phyloP scores from a whole-genome alignment of 116 monocot genomes.

The Phalaenopsis hybrid region DNA sequence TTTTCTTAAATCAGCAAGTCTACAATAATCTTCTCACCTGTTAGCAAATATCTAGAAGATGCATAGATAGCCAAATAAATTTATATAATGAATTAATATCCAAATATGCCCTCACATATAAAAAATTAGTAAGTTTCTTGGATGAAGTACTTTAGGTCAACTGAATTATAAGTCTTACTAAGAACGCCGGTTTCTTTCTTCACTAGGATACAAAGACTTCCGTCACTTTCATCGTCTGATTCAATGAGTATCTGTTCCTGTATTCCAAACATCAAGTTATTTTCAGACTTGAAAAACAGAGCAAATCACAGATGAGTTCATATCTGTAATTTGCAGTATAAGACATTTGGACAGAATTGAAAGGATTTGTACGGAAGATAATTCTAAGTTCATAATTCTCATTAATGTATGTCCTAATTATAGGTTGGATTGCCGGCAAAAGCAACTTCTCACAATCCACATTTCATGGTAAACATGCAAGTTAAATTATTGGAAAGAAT shows the following conservation, averaged over 20 bases:
- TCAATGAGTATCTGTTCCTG: constrained; percentile 60
- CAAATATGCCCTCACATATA: neutral
- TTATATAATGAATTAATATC: neutral
- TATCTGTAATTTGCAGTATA: neutral
- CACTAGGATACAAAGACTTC: constrained; percentile 40
- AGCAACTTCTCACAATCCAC: neutral
- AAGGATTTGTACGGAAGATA: neutral
- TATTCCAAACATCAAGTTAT: constrained; percentile 6
- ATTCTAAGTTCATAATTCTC: neutral
- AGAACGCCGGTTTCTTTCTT: constrained; percentile 45
- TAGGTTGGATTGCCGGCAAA: too few species aligned
- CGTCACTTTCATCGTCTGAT: constrained; percentile 62
- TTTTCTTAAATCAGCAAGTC: too few species aligned
- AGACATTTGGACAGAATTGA: neutral
- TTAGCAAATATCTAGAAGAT: too few species aligned
- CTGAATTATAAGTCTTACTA: neutral
- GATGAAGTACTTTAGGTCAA: neutral
- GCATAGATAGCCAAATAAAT: too few species aligned
- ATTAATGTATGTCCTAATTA: too few species aligned
- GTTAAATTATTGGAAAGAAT: neutral
- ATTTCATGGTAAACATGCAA: neutral
- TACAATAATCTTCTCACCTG: too few species aligned
- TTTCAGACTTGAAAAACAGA: neutral
- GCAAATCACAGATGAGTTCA: neutral
- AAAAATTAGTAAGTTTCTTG: neutral